A percentile compares a stretch with the other conserved stretches of the same genome.
These are phyloP conservation scores for Sugiyamaella japonica DNA, from an alignment of 1,139 yeast genomes.

Conservation along the genomic window DNA sequence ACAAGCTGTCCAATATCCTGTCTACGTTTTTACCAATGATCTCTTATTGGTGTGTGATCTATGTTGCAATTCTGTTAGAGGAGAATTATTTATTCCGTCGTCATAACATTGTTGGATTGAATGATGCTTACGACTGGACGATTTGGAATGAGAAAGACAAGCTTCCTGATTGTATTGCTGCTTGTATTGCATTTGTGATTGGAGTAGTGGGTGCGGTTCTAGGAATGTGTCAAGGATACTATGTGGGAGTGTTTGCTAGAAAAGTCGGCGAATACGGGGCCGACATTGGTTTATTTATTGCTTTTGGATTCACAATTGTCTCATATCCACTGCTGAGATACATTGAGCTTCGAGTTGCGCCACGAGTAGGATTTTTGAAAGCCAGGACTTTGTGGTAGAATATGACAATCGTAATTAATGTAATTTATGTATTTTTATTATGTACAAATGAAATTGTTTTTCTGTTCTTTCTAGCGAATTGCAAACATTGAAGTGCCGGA, in stretches of 20 bases:
- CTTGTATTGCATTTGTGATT: conserved; percentile 55
- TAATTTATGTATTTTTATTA: conserved; percentile 4
- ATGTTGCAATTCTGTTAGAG: conserved; percentile 66
- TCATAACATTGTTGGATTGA: conserved; percentile 41
- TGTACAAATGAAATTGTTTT: conserved; percentile 3
- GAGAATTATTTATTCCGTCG: conserved; percentile 76
- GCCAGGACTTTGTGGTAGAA: conserved; percentile 5
- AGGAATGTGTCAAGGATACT: conserved; percentile 83
- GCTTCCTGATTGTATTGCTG: conserved; percentile 65
- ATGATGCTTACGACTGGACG: conserved; percentile 49
- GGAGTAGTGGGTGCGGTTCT: conserved; percentile 77
- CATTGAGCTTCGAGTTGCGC: conserved; percentile 44
- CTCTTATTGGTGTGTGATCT: conserved; percentile 91
- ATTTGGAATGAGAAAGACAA: conserved; percentile 60
- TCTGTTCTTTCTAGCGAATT: conserved; percentile 14
- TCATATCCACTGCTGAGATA: conserved; percentile 65
- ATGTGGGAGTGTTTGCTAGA: conserved; percentile 69
- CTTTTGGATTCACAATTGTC: conserved; percentile 69
- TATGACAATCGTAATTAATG: neutral
- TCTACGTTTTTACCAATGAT: conserved; percentile 93
- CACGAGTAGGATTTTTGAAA: conserved; percentile 9
- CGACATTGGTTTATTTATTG: conserved; percentile 79
- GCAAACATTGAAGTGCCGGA: conserved; percentile 26
- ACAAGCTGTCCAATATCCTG: conserved; percentile 70
- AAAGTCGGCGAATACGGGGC: conserved; percentile 61